These are phyloP conservation scores for Sarcomyxa edulis DNA, from an alignment of 768 basidiomycete genomes.

Conservation along the genomic window DNA sequence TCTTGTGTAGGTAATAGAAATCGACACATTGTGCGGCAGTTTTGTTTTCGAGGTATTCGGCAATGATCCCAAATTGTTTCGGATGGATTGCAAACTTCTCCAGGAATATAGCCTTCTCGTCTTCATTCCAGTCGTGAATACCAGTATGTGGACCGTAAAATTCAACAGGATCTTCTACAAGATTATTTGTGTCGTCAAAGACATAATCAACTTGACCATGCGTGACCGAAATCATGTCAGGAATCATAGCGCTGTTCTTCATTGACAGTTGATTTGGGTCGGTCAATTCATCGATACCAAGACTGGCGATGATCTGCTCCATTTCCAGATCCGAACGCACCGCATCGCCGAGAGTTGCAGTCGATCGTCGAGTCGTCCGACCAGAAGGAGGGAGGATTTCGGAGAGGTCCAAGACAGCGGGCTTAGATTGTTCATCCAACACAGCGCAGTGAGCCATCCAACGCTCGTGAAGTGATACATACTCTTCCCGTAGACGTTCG, in stretches of 20 bases:
- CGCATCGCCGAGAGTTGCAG: conserved; percentile 74
- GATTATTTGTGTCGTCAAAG: conserved; percentile 84
- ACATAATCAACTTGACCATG: conserved; percentile 53
- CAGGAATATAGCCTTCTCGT: conserved; percentile 74
- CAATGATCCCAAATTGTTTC: conserved; percentile 95
- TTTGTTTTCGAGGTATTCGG: conserved; percentile 76
- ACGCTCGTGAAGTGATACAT: conserved; percentile 58
- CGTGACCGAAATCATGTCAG: conserved; percentile 82
- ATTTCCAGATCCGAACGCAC: conserved; percentile 95
- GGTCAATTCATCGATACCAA: conserved; percentile 89
- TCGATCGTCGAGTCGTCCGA: conserved; percentile 70
- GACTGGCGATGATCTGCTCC: conserved; percentile 93
- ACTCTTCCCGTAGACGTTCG: conserved; percentile 55
- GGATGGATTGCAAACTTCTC: conserved; percentile 81
- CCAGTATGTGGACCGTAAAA: conserved; percentile 72
- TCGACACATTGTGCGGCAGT: conserved; percentile 84
- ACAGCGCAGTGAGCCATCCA: conserved; percentile 71
- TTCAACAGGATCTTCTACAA: conserved; percentile 68
- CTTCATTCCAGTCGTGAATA: conserved; percentile 84
- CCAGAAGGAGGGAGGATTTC: conserved; percentile 34
- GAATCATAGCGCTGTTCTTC: conserved; percentile 80
- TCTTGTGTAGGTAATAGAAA: conserved; percentile 95
- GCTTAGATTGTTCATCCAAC: conserved; percentile 57
- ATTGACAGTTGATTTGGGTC: conserved; percentile 87
- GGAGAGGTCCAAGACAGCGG: conserved; percentile 31